These are phyloP conservation scores for Rubus parviflorus DNA, from an alignment of 306 rosid species.

Conservation along the genomic window DNA sequence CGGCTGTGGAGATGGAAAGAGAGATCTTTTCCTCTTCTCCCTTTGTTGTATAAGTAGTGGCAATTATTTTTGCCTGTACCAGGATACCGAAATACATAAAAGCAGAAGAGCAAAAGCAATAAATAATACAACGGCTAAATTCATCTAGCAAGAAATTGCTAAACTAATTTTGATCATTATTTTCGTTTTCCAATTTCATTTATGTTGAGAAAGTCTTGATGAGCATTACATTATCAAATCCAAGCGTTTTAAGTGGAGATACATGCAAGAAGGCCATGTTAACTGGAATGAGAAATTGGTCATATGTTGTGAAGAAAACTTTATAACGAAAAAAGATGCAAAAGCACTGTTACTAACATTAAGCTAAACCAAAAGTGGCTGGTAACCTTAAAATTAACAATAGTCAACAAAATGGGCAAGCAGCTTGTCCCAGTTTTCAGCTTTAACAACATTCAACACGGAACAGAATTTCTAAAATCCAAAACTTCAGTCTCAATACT, in stretches of 20 bases:
- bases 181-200: too few relatives aligned
- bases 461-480: slow-evolving; percentile 11
- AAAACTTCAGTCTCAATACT: background rate
- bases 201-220: too few relatives aligned
- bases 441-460: slow-evolving; percentile 9
- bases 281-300: background rate
- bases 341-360: background rate
- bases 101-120: slow-evolving; percentile 2
- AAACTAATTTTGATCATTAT: background rate
- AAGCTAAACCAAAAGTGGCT: background rate
- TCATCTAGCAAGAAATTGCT: background rate
- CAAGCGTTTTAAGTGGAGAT: too few relatives aligned
- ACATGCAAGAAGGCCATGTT: background rate
- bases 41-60: slow-evolving; percentile 4
- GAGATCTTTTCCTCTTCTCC: background rate
- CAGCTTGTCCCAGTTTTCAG: slow-evolving; percentile 11
- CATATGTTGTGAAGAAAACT: background rate
- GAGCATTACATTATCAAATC: too few relatives aligned
- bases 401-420: slow-evolving; percentile 2
- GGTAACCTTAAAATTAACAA: background rate
- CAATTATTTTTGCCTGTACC: slow-evolving; percentile 1
- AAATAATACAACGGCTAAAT: background rate
- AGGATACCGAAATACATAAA: slow-evolving; percentile 13
- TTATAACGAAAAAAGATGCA: background rate
- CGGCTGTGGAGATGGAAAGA: slow-evolving; percentile 12